phyloP scores from a whole-genome alignment of 371 early-diverging fungal species.

The Zychaea mexicana region DNA sequence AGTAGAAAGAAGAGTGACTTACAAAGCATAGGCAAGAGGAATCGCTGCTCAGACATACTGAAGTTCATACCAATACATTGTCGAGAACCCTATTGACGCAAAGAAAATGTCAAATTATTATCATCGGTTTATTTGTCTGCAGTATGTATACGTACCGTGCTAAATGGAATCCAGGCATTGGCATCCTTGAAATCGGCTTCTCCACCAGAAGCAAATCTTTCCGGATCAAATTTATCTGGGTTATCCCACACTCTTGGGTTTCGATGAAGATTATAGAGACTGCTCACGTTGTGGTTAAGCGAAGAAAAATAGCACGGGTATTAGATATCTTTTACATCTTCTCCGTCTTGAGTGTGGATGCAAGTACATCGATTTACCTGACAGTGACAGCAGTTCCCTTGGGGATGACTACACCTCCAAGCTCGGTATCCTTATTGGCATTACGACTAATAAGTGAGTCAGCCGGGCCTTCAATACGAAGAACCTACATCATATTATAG shows the following conservation, averaged over 20 bases:
- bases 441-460: conserved; percentile 11
- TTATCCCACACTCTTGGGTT: conserved; percentile 28
- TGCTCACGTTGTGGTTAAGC: not conserved
- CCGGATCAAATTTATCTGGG: conserved; percentile 20
- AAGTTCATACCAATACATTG: conserved; percentile 51
- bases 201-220: conserved; percentile 14
- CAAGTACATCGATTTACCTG: too few relatives aligned
- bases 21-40: conserved; percentile 43
- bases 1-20: conserved; percentile 3
- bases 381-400: conserved; percentile 22
- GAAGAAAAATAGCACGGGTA: too few relatives aligned
- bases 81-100: not conserved
- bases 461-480: not conserved
- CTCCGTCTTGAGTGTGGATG: too few relatives aligned
- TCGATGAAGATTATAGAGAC: conserved; percentile 32
- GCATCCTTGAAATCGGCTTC: conserved; percentile 14
- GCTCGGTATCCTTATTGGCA: conserved; percentile 11
- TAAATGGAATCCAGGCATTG: conserved; percentile 43
- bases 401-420: conserved; percentile 18
- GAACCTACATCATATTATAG: not conserved
- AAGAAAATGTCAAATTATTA: not conserved
- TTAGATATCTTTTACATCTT: too few relatives aligned
- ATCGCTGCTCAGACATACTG: conserved; percentile 46
- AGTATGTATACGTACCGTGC: conserved; percentile 37
- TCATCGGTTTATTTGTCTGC: not conserved